Percentiles rank a stretch among this genome's conserved stretches.
Conservation (phyloP, 495 filamentous ascomycete genomes). For the Aspergillus nidulans region DNA sequence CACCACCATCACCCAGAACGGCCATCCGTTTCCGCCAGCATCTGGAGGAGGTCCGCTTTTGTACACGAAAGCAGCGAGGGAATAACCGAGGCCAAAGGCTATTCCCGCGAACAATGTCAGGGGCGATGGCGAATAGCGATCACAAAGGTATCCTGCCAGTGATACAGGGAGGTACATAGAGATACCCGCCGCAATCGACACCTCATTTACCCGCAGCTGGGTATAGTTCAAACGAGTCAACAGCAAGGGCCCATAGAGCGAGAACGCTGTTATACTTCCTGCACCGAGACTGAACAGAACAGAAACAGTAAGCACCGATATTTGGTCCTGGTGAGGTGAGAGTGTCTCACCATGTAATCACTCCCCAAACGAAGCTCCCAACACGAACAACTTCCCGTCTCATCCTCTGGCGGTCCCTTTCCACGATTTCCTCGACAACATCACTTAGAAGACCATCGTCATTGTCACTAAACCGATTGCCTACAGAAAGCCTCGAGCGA, state of each 20-base stretch:
- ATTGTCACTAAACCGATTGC: constrained; percentile 25
- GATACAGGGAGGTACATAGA: constrained; percentile 87
- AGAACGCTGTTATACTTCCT: constrained; percentile 82
- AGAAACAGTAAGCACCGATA: background rate
- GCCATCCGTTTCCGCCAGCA: constrained; percentile 58
- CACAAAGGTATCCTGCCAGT: constrained; percentile 84
- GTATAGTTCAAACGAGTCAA: constrained; percentile 78
- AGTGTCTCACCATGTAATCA: constrained; percentile 50
- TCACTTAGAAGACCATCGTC: constrained; percentile 57
- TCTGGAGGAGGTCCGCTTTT: constrained; percentile 53
- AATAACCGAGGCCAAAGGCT: constrained; percentile 76
- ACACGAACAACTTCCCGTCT: constrained; percentile 48
- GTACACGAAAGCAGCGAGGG: constrained; percentile 77
- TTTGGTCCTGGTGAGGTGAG: background rate
- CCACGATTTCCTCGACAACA: constrained; percentile 57
- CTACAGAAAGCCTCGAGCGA: constrained; percentile 18
- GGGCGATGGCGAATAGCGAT: constrained; percentile 73
- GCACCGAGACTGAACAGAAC: constrained; percentile 57
- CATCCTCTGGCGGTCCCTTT: constrained; percentile 52
- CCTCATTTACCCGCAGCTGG: constrained; percentile 85
- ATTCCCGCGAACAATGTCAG: constrained; percentile 66
- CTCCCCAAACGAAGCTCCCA: constrained; percentile 55
- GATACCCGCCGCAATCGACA: constrained; percentile 77
- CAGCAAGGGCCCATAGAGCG: constrained; percentile 85
- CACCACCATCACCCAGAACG: constrained; percentile 76